Percentiles rank a stretch among this genome's conserved stretches.
Conservation (phyloP, 805 yeast species). For the Yamadazyma akitaensis region DNA sequence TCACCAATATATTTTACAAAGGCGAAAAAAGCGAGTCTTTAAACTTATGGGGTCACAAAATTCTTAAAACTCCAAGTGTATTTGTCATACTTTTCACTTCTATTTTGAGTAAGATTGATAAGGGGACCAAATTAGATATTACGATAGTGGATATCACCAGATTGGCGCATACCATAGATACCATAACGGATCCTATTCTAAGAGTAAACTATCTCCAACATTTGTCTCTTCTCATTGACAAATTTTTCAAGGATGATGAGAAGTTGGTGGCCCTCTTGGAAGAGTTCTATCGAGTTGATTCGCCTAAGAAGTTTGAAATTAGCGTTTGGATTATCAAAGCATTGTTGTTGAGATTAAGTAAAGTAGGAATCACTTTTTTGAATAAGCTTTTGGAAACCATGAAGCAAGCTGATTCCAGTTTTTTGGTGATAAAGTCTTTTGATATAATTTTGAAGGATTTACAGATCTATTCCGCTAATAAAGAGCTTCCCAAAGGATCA, state of each 20-base stretch:
- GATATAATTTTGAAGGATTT: slow-evolving; percentile 69
- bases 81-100: slow-evolving; percentile 42
- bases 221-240: slow-evolving; percentile 53
- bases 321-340: slow-evolving; percentile 74
- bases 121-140: slow-evolving; percentile 17
- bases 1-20: slow-evolving; percentile 33
- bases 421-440: slow-evolving; percentile 47
- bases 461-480: slow-evolving; percentile 45
- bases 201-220: slow-evolving; percentile 57
- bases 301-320: slow-evolving; percentile 45
- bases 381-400: slow-evolving; percentile 23
- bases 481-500: slow-evolving; percentile 29
- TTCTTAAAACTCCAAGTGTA: slow-evolving; percentile 25
- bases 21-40: slow-evolving; percentile 10
- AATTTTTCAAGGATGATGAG: slow-evolving; percentile 21
- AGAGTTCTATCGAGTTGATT: not conserved
- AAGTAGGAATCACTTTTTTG: slow-evolving; percentile 23
- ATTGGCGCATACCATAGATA: slow-evolving; percentile 11
- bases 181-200: slow-evolving; percentile 17
- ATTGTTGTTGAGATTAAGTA: slow-evolving; percentile 55
- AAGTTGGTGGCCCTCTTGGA: not conserved
- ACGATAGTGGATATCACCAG: slow-evolving; percentile 6
- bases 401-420: slow-evolving; percentile 5
- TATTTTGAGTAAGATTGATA: slow-evolving; percentile 53
- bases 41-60: slow-evolving; percentile 12